A percentile compares a stretch with the other conserved stretches of the same genome.
Conservation (phyloP, 345 rosid genomes). For the Schrenkiella parvula region DNA sequence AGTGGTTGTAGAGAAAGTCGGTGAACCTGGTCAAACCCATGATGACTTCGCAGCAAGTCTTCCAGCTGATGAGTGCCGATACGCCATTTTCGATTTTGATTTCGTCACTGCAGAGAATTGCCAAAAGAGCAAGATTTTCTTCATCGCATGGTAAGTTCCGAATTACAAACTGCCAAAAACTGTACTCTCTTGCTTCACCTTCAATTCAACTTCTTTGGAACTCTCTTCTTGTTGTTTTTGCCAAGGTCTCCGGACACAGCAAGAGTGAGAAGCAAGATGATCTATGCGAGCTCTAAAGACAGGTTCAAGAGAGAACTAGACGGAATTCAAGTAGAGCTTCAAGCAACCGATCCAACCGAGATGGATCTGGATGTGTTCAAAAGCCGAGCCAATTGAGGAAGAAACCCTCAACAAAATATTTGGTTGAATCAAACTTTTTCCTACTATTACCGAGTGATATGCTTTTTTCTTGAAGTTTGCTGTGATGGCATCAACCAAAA, state of each 20-base stretch:
- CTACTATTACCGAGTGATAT: conserved; percentile 7
- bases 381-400: conserved; percentile 43
- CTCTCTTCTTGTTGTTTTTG: background rate
- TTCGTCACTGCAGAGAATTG: conserved; percentile 54
- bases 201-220: background rate
- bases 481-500: conserved; percentile 34
- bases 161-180: background rate
- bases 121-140: conserved; percentile 57
- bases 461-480: conserved; percentile 28
- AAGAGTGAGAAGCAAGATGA: conserved; percentile 62
- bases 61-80: conserved; percentile 45
- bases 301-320: conserved; percentile 61
- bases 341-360: conserved; percentile 63
- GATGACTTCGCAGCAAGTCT: conserved; percentile 50
- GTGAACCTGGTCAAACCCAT: conserved; percentile 45
- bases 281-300: conserved; percentile 61
- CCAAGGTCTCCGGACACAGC: conserved; percentile 56
- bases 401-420: background rate
- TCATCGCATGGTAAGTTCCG: conserved; percentile 45
- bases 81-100: conserved; percentile 46
- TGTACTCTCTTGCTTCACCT: background rate
- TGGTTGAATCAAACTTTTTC: conserved; percentile 6
- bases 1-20: conserved; percentile 50
- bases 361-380: conserved; percentile 54
- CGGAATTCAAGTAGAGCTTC: conserved; percentile 58